A percentile compares a stretch with the other conserved stretches of the same genome.
These are phyloP conservation scores for Pseudogymnoascus sp. DNA, from an alignment of 2,329 filamentous ascomycete genomes.

Conservation along the genomic window DNA sequence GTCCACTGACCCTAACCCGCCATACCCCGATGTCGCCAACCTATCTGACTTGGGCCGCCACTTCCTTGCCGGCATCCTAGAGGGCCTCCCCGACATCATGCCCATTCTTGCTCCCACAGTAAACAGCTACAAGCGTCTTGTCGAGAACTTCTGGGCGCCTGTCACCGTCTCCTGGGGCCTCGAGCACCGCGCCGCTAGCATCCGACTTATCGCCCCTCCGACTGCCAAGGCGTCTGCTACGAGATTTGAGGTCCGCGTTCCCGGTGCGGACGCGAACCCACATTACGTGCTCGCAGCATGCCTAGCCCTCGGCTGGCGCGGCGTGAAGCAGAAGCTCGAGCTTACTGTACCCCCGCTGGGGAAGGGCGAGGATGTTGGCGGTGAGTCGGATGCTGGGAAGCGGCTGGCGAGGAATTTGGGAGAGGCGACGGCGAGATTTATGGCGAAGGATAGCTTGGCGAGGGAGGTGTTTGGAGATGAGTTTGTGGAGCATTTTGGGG, in stretches of 20 bases:
- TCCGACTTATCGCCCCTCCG: conserved; percentile 83
- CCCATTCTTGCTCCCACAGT: conserved; percentile 87
- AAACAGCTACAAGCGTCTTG: conserved; percentile 95
- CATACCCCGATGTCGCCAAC: conserved; percentile 66
- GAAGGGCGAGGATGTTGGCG: conserved; percentile 75
- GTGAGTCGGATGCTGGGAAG: conserved; percentile 60
- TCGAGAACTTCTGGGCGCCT: conserved; percentile 98
- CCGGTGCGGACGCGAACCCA: conserved; percentile 89
- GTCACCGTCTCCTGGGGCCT: conserved; percentile 96
- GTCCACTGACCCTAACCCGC: conserved; percentile 59
- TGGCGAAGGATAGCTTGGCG: conserved; percentile 72
- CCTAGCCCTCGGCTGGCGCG: conserved; percentile 80
- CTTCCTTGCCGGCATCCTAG: conserved; percentile 84
- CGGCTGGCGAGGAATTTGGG: conserved; percentile 76
- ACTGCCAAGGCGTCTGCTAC: conserved; percentile 79
- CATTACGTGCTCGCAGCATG: conserved; percentile 82
- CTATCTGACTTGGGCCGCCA: conserved; percentile 85
- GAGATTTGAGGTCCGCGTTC: conserved; percentile 84
- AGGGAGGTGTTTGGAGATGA: conserved; percentile 87
- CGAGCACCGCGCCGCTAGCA: conserved; percentile 86
- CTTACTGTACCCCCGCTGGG: conserved; percentile 76
- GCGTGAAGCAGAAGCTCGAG: conserved; percentile 83
- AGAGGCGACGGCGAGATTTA: conserved; percentile 76
- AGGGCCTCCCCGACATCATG: conserved; percentile 91
- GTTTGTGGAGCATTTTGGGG: conserved; percentile 93